Conservation (phyloP, 371 early-diverging fungal genomes). For the Phascolomyces articulosus region DNA sequence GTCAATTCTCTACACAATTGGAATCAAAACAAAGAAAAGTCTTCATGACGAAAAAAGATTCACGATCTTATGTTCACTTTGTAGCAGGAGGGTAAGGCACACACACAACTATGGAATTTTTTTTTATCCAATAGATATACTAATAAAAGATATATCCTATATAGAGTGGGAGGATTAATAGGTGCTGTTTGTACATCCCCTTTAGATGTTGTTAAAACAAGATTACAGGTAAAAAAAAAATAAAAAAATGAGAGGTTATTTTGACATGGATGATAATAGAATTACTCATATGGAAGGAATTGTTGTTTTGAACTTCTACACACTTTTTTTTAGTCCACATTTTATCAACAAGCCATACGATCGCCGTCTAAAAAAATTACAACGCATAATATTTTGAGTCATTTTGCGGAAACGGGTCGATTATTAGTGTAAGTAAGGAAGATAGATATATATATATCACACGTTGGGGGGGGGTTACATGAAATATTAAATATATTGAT, state of each 20-base stretch:
- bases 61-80: slow-evolving; percentile 68
- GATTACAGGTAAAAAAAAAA: slow-evolving; percentile 68
- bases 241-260: too few relatives aligned
- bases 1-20: slow-evolving; percentile 1
- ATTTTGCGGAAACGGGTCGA: slow-evolving; percentile 54
- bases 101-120: background rate
- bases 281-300: too few relatives aligned
- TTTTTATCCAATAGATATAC: background rate
- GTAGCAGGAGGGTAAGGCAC: slow-evolving; percentile 77
- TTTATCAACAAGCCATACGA: slow-evolving; percentile 36
- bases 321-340: slow-evolving; percentile 22
- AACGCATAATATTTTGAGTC: slow-evolving; percentile 34
- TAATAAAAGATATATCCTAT: background rate
- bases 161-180: slow-evolving; percentile 67
- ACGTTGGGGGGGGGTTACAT: background rate
- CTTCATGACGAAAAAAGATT: slow-evolving; percentile 12
- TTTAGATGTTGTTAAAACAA: slow-evolving; percentile 89
- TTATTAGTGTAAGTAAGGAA: slow-evolving; percentile 51
- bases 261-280: too few relatives aligned
- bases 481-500: slow-evolving; percentile 1
- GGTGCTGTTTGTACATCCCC: slow-evolving; percentile 89
- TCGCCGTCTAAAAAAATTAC: slow-evolving; percentile 2
- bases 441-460: background rate
- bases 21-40: slow-evolving; percentile 6
- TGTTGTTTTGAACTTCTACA: too few relatives aligned